Percentiles rank a stretch among this genome's conserved stretches.
phyloP scores from a whole-genome alignment of 371 early-diverging fungal species.

The Phascolomyces articulosus region DNA sequence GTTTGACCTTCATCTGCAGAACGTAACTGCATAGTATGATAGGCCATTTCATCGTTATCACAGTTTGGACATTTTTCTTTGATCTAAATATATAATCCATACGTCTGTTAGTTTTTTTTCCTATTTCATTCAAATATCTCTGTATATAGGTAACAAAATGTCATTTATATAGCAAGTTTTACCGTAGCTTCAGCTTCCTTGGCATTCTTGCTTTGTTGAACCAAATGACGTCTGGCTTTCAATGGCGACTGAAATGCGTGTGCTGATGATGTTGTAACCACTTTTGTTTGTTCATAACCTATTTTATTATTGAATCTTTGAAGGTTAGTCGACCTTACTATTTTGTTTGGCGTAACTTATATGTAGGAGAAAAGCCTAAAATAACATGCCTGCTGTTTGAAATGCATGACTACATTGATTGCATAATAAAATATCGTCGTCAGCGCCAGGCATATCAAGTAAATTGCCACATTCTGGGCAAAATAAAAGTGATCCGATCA shows the following conservation, averaged over 20 bases:
- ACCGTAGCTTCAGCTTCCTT: slow-evolving; percentile 77
- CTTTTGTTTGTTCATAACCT: slow-evolving; percentile 82
- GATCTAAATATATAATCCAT: slow-evolving; percentile 54
- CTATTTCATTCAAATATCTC: no score
- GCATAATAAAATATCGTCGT: slow-evolving; percentile 78
- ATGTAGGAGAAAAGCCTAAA: no score
- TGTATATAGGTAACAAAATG: no score
- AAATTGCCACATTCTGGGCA: slow-evolving; percentile 89
- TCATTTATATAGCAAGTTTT: slow-evolving; percentile 4
- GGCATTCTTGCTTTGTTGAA: slow-evolving; percentile 61
- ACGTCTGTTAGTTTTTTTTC: no score
- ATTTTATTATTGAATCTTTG: background rate
- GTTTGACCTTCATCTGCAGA: slow-evolving; percentile 99
- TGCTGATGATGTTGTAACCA: slow-evolving; percentile 72
- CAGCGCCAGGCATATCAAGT: slow-evolving; percentile 79
- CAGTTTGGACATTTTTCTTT: slow-evolving; percentile 98
- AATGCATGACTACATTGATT: slow-evolving; percentile 76
- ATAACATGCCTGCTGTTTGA: slow-evolving; percentile 58
- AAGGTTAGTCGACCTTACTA: background rate
- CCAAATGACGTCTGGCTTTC: slow-evolving; percentile 70
- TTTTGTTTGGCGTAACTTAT: background rate
- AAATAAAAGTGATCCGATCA: slow-evolving; percentile 78
- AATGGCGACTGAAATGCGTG: slow-evolving; percentile 84
- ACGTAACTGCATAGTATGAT: slow-evolving; percentile 98
- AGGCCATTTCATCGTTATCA: slow-evolving; percentile 94